Evolutionary conservation across 139 green algal genomes (phyloP), one percentile per base, ranked within the genome.

Genomic region (Tetradesmus lagerheimii): DNA sequence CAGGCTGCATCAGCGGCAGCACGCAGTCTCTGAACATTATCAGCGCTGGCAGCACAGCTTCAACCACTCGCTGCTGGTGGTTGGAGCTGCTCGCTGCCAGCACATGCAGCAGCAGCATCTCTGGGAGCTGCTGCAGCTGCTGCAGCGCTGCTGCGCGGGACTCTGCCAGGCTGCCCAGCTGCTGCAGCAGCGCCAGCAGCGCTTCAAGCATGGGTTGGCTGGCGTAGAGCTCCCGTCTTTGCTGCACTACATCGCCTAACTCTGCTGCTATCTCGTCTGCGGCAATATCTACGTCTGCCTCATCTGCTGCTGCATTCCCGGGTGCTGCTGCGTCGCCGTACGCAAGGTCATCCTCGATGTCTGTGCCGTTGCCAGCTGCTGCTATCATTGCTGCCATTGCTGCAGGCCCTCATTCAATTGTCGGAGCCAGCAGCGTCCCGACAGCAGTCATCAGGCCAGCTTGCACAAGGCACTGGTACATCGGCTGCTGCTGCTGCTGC

Each of bases 11-110:
- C 18, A 87, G 53, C 5, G 50, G 81, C 81, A 87, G 4, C 27
- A 87, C 16, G 0, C 15, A 1, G 4, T 29, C 4, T 34, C 81
- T 87, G 23, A 38, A 87, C 53, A 77, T 11, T 15, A 87, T 53
- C 16, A 87, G 37, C 23, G 78, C 81, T 9, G 81, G 81, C 50
- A 87, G 35, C 81, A 87, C 34, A 8, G 43, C 31, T 20, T 87
- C 50, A 34, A 87, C 35, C 53, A 87, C 81, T 34, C 43, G 29
- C 31, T 77, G 50, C 50, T 87, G 81, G 14, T 37, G 47, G 25
- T 53, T 8, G 1, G 35, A 25, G 15, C 50, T 77, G 34, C 81
- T 77, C 25, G 35, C n/a, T 25, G 34, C 6, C 37, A 87, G 50
- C 18, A 87, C 5, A 37, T 87, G 81, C 53, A 87, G 34, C 50